Percentiles rank a stretch among this genome's conserved stretches.
These are phyloP conservation scores for Pilobolus umbonatus DNA, from an alignment of 192 early-diverging fungal genomes.

Conservation along the genomic window DNA sequence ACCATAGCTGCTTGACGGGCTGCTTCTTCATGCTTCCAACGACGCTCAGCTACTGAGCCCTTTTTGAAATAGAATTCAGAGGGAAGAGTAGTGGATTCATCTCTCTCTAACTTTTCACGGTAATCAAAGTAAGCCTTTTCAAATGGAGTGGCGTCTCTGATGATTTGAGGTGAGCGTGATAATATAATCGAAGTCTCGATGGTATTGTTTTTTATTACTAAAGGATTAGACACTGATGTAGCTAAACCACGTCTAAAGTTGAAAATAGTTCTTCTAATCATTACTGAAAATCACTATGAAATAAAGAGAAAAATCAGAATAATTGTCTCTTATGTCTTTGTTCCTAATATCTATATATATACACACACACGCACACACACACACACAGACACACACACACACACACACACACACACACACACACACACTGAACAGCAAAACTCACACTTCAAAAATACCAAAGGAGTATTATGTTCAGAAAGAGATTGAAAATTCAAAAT, in stretches of 20 bases:
- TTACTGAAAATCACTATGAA: too few species aligned
- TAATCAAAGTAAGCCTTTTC: constrained; percentile 67
- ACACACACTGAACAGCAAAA: too few species aligned
- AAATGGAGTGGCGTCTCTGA: constrained; percentile 56
- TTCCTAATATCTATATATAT: too few species aligned
- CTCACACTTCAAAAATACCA: too few species aligned
- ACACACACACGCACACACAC: too few species aligned
- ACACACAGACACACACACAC: too few species aligned
- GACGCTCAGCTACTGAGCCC: constrained; percentile 63
- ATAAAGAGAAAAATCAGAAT: too few species aligned
- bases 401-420: too few species aligned
- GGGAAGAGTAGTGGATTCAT: constrained; percentile 51
- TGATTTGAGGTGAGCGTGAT: constrained; percentile 62
- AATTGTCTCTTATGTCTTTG: too few species aligned
- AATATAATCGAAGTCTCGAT: constrained; percentile 61
- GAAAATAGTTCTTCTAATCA: constrained; percentile 7
- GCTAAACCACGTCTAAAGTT: constrained; percentile 7
- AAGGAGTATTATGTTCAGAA: too few species aligned
- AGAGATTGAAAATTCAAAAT: too few species aligned
- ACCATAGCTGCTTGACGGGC: constrained; percentile 28
- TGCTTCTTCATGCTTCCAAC: constrained; percentile 50
- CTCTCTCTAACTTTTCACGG: constrained; percentile 55
- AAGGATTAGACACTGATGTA: constrained; percentile 12
- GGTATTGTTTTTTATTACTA: constrained; percentile 38
- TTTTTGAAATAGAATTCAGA: constrained; percentile 76